Evolutionary conservation across 169 alveolate species (phyloP), one percentile per base, ranked within the genome.

Genomic region (Plasmodium vivax): DNA sequence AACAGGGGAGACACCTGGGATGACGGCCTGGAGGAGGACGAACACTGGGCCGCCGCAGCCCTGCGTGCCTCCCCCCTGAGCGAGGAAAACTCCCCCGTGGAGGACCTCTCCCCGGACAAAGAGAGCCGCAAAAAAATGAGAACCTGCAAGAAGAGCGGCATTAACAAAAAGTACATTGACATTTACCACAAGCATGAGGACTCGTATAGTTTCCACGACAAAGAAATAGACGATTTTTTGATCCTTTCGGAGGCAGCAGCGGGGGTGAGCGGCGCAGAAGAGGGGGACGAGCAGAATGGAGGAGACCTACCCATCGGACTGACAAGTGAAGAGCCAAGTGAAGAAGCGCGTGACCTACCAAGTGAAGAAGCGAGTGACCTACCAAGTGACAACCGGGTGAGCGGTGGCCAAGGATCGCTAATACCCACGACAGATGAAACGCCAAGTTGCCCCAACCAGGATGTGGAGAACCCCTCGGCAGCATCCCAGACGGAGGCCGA

Each of bases 161-260:
- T 88, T 58, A 79, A 79, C 82, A 88, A 88, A 62, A 88, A 80
- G 30, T 68, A 36, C 47, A 88, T 88, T 8, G 73, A 88, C 82
- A 88, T 88, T 2, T 88, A 88, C 58, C 94, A 88, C 51, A 88
- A 73, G 45, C 94, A 88, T 47, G 94, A 88, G 8, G 56, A 88
- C 71, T 10, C 90, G 5, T 88, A 88, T 38, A 79, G 58, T 27
- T 79, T 79, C 71, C 82, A 56, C 32, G 34, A 88, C 38, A 88
- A 88, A 54, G 94, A 88, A 34, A 88, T 88, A 6, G 94, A 88
- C 14, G 94, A 88, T 38, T 88, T 88, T 45, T 34, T 88, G 45
- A 88, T 88, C 41, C 56, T 88, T 4, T 71, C 87, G 1, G 87
- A 88, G n/a, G 19, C 19, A 9, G 9, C 74, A 23, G 36, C 47